Percentiles rank a stretch among this genome's conserved stretches.
These are phyloP conservation scores for Hibiscus syriacus DNA, from an alignment of 345 rosid genomes.

Conservation along the genomic window DNA sequence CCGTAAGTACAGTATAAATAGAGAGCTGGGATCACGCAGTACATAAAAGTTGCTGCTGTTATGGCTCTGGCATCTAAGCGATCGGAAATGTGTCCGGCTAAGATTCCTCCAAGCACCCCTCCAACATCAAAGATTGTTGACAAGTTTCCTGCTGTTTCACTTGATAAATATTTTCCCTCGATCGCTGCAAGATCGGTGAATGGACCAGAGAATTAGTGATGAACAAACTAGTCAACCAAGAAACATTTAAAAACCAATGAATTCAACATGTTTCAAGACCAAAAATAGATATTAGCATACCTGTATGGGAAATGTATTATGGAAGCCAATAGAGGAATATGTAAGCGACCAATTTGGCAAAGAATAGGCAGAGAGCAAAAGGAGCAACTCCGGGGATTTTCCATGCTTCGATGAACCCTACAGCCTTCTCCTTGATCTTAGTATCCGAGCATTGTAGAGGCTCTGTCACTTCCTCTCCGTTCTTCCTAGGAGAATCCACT, in stretches of 20 bases:
- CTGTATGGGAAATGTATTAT: constrained; percentile 88
- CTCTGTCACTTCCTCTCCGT: constrained; percentile 31
- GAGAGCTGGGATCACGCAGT: constrained; percentile 81
- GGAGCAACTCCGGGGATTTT: constrained; percentile 94
- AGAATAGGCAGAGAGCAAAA: constrained; percentile 90
- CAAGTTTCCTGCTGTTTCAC: constrained; percentile 65
- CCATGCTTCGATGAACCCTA: constrained; percentile 91
- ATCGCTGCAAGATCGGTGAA: constrained; percentile 46
- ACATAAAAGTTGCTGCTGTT: constrained; percentile 90
- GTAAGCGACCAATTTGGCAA: constrained; percentile 86
- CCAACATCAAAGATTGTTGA: constrained; percentile 92
- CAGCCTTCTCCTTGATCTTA: constrained; percentile 42
- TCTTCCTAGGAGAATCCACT: constrained; percentile 39
- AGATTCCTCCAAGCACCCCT: constrained; percentile 89
- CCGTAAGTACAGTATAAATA: constrained; percentile 79
- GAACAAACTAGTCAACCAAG: not conserved
- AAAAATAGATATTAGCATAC: constrained; percentile 22
- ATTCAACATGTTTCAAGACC: not conserved
- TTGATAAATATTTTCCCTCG: constrained; percentile 71
- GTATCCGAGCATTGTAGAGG: constrained; percentile 49
- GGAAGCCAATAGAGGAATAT: constrained; percentile 99
- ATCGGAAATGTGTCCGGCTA: constrained; percentile 92
- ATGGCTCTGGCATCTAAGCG: constrained; percentile 74
- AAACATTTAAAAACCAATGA: not conserved
- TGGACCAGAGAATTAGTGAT: constrained; percentile 9